These are phyloP conservation scores for Aspergillus ochraceoroseus DNA, from an alignment of 2,329 filamentous ascomycete species.

Conservation along the genomic window DNA sequence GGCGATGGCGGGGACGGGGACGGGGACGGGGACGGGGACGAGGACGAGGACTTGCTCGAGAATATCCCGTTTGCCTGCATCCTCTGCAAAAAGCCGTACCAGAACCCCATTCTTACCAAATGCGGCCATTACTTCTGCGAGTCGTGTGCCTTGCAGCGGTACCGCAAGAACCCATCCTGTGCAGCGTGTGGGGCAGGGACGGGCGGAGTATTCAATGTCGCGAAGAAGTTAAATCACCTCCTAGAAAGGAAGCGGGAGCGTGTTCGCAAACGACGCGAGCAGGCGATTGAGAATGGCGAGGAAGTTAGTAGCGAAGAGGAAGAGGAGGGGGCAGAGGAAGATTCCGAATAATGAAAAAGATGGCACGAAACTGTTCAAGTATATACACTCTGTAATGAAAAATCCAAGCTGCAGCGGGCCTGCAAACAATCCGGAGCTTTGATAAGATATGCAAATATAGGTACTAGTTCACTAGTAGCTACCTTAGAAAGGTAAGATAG, in stretches of 20 bases:
- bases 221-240: conserved; percentile 75
- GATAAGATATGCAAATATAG: too few relatives aligned
- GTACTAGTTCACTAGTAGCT: too few relatives aligned
- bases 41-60: conserved; percentile 68
- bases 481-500: too few relatives aligned
- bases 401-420: background rate
- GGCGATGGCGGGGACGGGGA: conserved; percentile 56
- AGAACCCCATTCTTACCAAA: conserved; percentile 74
- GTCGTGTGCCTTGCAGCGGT: conserved; percentile 77
- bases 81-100: conserved; percentile 75
- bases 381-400: background rate
- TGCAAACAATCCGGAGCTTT: too few relatives aligned
- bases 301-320: conserved; percentile 48
- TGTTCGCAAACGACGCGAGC: conserved; percentile 50
- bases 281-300: conserved; percentile 51
- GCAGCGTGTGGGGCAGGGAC: conserved; percentile 81
- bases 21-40: conserved; percentile 49
- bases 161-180: conserved; percentile 80
- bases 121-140: conserved; percentile 98
- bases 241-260: conserved; percentile 64
- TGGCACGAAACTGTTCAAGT: background rate
- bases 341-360: conserved; percentile 5
- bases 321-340: conserved; percentile 38
- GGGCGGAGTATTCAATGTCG: conserved; percentile 81
- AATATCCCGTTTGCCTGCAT: conserved; percentile 87